Conservation (phyloP, 208 protist genomes). For the Leishmania arabica region DNA sequence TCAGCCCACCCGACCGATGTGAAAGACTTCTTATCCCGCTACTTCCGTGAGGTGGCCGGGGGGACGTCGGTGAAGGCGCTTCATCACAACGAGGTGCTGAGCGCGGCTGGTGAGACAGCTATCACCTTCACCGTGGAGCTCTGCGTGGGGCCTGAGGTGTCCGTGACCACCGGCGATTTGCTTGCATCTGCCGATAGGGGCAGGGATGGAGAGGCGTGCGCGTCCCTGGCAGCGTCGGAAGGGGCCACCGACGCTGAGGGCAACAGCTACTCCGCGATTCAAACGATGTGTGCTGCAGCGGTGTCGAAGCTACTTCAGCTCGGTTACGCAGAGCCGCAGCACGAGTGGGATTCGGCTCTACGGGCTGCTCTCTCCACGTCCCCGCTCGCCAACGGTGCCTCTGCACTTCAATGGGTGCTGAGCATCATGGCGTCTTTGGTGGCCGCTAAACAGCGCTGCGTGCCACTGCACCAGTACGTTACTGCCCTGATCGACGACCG, state of each 20-base stretch:
- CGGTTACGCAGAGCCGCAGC: slow-evolving; percentile 33
- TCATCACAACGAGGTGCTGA: slow-evolving; percentile 31
- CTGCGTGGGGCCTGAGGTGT: slow-evolving; percentile 20
- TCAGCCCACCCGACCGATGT: slow-evolving; percentile 50
- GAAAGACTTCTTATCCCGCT: slow-evolving; percentile 64
- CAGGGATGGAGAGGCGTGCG: neutral
- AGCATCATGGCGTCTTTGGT: slow-evolving; percentile 56
- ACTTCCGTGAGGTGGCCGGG: slow-evolving; percentile 57
- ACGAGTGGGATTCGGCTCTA: slow-evolving; percentile 35
- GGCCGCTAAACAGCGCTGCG: slow-evolving; percentile 37
- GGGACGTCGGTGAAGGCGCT: slow-evolving; percentile 43
- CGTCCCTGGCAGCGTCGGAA: neutral
- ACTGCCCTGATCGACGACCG: slow-evolving; percentile 11
- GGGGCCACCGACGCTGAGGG: neutral
- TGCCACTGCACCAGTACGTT: slow-evolving; percentile 50
- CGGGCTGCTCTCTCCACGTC: neutral
- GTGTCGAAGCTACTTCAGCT: slow-evolving; percentile 25
- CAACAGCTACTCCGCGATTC: neutral
- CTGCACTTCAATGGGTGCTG: slow-evolving; percentile 38
- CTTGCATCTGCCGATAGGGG: neutral
- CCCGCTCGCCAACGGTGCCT: slow-evolving; percentile 9
- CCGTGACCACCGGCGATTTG: slow-evolving; percentile 13
- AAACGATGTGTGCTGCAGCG: slow-evolving; percentile 1
- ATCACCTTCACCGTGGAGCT: slow-evolving; percentile 33
- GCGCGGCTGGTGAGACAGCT: slow-evolving; percentile 24